phyloP scores from a whole-genome alignment of 2,329 filamentous ascomycete genomes.

The Laburnicola sp. region DNA sequence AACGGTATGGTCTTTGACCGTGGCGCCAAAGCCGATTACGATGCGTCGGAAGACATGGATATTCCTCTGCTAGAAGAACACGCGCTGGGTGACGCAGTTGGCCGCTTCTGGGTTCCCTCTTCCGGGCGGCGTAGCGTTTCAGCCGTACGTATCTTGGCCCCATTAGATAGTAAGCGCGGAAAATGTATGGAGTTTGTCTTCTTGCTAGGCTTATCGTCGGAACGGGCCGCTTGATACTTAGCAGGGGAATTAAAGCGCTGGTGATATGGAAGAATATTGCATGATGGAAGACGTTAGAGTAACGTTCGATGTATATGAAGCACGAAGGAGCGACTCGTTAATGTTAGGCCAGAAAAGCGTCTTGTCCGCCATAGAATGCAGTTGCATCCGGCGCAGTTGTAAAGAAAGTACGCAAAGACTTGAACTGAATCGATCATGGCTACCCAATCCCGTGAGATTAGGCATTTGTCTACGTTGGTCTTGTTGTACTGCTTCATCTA shows the following conservation, averaged over 20 bases:
- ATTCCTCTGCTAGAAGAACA: slow-evolving; percentile 30
- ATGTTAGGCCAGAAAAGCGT: slow-evolving; percentile 6
- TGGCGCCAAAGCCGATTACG: slow-evolving; percentile 44
- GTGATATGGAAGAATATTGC: no score
- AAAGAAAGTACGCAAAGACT: not conserved
- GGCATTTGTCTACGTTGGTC: not conserved
- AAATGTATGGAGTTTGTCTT: no score
- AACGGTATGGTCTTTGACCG: slow-evolving; percentile 48
- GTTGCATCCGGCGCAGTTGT: not conserved
- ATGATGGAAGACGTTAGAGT: no score
- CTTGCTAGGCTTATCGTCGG: no score
- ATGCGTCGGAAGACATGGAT: slow-evolving; percentile 56
- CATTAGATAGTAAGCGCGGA: no score
- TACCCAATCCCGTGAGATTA: not conserved
- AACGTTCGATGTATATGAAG: no score
- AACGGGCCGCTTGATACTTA: no score
- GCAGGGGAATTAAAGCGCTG: no score
- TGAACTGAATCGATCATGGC: slow-evolving; percentile 4
- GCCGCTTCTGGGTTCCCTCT: slow-evolving; percentile 36
- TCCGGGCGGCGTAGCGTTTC: no score
- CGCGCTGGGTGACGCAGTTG: slow-evolving; percentile 57
- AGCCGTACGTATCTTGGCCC: no score
- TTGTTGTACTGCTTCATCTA: not conserved
- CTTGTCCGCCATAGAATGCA: slow-evolving; percentile 3
- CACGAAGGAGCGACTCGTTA: no score